Conservation (phyloP, 257 asterid species). For the Solanum virginianum region DNA sequence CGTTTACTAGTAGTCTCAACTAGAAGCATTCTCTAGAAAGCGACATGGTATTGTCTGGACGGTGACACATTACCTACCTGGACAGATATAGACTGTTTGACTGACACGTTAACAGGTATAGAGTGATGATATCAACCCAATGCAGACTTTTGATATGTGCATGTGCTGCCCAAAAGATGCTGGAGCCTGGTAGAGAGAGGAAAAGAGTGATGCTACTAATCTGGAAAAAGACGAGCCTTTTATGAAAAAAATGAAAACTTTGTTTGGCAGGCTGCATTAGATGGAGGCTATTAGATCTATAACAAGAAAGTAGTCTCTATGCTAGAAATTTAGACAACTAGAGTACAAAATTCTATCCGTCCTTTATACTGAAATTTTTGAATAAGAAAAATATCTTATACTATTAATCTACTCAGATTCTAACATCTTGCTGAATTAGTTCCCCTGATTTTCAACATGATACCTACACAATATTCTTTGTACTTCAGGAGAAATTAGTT, state of each 20-base stretch:
- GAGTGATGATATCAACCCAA: not conserved
- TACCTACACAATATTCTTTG: not conserved
- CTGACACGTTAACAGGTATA: not conserved
- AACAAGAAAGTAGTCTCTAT: not conserved
- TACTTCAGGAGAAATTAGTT: conserved; percentile 46
- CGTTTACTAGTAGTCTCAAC: not conserved
- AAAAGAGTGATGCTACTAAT: not conserved
- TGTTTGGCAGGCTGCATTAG: not conserved
- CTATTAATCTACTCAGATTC: not conserved
- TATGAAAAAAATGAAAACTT: not conserved
- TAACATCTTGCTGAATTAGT: not conserved
- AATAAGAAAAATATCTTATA: not conserved
- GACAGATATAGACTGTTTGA: not conserved
- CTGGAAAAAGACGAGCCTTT: not conserved
- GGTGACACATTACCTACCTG: not conserved
- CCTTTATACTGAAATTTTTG: not conserved
- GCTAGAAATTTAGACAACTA: not conserved
- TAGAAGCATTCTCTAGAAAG: not conserved
- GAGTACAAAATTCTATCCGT: not conserved
- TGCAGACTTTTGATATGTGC: not conserved
- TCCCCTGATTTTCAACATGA: not conserved
- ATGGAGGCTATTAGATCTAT: not conserved
- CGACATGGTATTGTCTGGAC: not conserved
- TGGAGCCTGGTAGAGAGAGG: not conserved
- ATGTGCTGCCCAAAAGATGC: not conserved